phyloP scores from a whole-genome alignment of 2,329 filamentous ascomycete species.

The Arthrobotrys iridis region DNA sequence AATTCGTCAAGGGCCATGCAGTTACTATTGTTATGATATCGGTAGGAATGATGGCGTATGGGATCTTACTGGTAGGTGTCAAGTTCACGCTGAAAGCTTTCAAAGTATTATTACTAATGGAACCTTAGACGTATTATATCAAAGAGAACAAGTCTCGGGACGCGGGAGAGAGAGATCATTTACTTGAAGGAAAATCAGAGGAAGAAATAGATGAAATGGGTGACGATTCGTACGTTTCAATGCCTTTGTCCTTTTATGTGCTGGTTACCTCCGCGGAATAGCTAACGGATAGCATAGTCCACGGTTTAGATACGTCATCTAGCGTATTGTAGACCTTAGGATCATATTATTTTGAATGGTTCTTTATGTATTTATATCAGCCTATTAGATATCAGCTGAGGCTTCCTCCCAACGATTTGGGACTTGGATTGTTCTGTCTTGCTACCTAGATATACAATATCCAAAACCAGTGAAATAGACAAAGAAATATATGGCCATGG shows the following conservation, averaged over 20 bases:
- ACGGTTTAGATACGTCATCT: constrained; percentile 46
- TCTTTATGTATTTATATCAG: not conserved
- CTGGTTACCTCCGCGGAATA: not conserved
- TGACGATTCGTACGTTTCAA: constrained; percentile 60
- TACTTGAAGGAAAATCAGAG: constrained; percentile 63
- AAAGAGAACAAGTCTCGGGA: constrained; percentile 61
- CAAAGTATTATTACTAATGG: no score
- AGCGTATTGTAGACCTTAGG: not conserved
- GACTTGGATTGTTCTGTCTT: no score
- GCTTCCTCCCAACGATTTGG: no score
- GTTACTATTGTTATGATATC: constrained; percentile 70
- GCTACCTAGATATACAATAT: no score
- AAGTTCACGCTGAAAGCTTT: not conserved
- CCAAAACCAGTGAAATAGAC: no score
- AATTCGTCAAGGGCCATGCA: constrained; percentile 72
- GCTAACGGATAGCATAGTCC: constrained; percentile 18
- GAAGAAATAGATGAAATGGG: constrained; percentile 64
- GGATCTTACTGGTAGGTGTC: constrained; percentile 65
- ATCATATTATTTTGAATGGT: not conserved
- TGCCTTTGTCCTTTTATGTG: not conserved
- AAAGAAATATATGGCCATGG: no score
- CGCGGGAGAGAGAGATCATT: constrained; percentile 62
- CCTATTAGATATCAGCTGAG: not conserved
- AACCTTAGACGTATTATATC: constrained; percentile 47
- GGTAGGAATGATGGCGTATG: constrained; percentile 67